These are phyloP conservation scores for Aspergillus brunneoviolaceus DNA, from an alignment of 2,329 filamentous ascomycete genomes.

Conservation along the genomic window DNA sequence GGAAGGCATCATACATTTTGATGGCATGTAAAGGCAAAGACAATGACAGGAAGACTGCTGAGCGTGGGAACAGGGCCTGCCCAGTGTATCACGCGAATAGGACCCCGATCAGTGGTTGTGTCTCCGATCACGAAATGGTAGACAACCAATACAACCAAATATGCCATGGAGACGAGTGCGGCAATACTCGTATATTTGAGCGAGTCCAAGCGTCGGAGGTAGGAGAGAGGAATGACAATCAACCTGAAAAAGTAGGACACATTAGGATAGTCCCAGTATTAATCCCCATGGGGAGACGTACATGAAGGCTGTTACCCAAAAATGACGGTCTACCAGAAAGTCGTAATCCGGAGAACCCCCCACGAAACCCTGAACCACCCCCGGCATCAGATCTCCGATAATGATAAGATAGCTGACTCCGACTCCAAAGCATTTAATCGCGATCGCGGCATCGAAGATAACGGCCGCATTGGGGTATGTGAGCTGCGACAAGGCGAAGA, in stretches of 20 bases:
- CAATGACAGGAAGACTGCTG: constrained; percentile 87
- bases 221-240: constrained; percentile 90
- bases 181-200: constrained; percentile 95
- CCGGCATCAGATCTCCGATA: constrained; percentile 97
- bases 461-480: constrained; percentile 96
- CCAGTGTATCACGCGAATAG: constrained; percentile 75
- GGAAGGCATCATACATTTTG: constrained; percentile 70
- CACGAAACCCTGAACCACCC: constrained; percentile 80
- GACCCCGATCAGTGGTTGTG: constrained; percentile 68
- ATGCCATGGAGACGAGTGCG: constrained; percentile 88
- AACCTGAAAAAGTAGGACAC: constrained; percentile 53
- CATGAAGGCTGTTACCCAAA: constrained; percentile 99
- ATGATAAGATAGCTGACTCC: constrained; percentile 98
- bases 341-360: constrained; percentile 61
- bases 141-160: constrained; percentile 87
- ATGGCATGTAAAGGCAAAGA: constrained; percentile 99
- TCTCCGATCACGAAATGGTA: constrained; percentile 85
- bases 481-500: constrained; percentile 94
- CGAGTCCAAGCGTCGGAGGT: constrained; percentile 86
- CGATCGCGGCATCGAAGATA: constrained; percentile 92
- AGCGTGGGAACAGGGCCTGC: constrained; percentile 75
- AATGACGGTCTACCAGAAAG: constrained; percentile 85
- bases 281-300: constrained; percentile 30
- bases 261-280: constrained; percentile 16
- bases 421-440: constrained; percentile 96